Evolutionary conservation across 1,284 basidiomycete species (phyloP).

Genomic region (Dichomitus squalens): DNA sequence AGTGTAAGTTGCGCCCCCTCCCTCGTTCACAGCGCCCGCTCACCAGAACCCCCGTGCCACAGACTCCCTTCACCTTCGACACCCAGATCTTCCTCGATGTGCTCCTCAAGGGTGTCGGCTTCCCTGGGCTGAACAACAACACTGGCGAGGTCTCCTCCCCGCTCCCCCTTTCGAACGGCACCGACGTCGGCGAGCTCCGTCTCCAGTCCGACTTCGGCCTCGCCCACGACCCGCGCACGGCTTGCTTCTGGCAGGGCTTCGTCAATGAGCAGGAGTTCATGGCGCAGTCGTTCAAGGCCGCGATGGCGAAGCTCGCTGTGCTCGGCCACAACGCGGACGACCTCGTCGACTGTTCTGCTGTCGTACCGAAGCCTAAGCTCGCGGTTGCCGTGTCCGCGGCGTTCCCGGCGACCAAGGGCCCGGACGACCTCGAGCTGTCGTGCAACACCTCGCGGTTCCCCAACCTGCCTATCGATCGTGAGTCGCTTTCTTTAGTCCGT

Average conservation of each 20-base stretch:
- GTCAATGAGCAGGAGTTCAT: slow-evolving; percentile 31
- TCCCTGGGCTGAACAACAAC: slow-evolving; percentile 33
- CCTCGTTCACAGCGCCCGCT: too few species aligned
- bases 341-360: slow-evolving; percentile 39
- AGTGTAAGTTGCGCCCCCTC: too few species aligned
- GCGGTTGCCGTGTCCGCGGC: slow-evolving; percentile 27
- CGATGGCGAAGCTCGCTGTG: slow-evolving; percentile 25
- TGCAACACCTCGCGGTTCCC: slow-evolving; percentile 19
- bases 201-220: slow-evolving; percentile 38
- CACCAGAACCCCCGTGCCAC: too few species aligned
- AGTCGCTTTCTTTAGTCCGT: too few species aligned
- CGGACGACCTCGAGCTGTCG: slow-evolving; percentile 16
- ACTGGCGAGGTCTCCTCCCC: slow-evolving; percentile 34
- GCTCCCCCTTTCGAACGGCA: slow-evolving; percentile 15
- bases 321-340: slow-evolving; percentile 9
- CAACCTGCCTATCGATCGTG: too few species aligned
- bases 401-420: slow-evolving; percentile 15
- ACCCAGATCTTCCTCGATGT: slow-evolving; percentile 44
- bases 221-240: slow-evolving; percentile 30
- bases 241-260: slow-evolving; percentile 41
- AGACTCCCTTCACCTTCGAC: slow-evolving; percentile 38
- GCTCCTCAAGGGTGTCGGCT: slow-evolving; percentile 35
- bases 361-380: slow-evolving; percentile 32
- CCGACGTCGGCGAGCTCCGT: slow-evolving; percentile 19
- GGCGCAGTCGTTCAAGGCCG: slow-evolving; percentile 27